phyloP scores from a whole-genome alignment of 257 asterid genomes.

The Forsythia viridissima region DNA sequence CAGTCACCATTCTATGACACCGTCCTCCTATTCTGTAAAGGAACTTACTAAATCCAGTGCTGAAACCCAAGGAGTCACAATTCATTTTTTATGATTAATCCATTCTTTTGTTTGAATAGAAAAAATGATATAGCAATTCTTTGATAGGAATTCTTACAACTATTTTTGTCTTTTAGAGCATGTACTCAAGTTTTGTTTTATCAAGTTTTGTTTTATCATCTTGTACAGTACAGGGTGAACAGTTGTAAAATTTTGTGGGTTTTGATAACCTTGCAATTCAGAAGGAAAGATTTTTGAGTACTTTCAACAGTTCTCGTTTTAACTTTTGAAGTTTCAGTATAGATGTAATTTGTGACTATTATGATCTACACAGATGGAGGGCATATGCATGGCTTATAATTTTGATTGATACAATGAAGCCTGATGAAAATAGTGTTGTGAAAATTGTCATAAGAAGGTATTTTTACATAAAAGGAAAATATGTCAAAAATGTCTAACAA shows the following conservation, averaged over 20 bases:
- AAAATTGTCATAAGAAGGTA: too few species aligned
- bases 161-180: slow-evolving; percentile 15
- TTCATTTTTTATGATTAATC: slow-evolving; percentile 38
- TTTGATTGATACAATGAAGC: background rate
- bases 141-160: slow-evolving; percentile 30
- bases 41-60: slow-evolving; percentile 14
- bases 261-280: slow-evolving; percentile 26
- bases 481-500: too few species aligned
- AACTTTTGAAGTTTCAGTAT: background rate
- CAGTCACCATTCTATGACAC: slow-evolving; percentile 32
- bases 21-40: slow-evolving; percentile 36
- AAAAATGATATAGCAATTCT: slow-evolving; percentile 44
- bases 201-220: slow-evolving; percentile 37
- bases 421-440: background rate
- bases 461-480: too few species aligned
- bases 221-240: slow-evolving; percentile 34
- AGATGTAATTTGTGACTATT: too few species aligned
- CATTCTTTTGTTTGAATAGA: slow-evolving; percentile 51
- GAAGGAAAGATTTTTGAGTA: slow-evolving; percentile 14
- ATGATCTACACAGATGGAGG: too few species aligned
- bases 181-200: slow-evolving; percentile 48
- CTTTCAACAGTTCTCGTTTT: background rate
- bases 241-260: slow-evolving; percentile 38
- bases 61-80: slow-evolving; percentile 14
- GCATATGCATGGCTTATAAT: background rate